Evolutionary conservation across 768 basidiomycete genomes (phyloP).

Genomic region (Coprinellus aureogranulatus): DNA sequence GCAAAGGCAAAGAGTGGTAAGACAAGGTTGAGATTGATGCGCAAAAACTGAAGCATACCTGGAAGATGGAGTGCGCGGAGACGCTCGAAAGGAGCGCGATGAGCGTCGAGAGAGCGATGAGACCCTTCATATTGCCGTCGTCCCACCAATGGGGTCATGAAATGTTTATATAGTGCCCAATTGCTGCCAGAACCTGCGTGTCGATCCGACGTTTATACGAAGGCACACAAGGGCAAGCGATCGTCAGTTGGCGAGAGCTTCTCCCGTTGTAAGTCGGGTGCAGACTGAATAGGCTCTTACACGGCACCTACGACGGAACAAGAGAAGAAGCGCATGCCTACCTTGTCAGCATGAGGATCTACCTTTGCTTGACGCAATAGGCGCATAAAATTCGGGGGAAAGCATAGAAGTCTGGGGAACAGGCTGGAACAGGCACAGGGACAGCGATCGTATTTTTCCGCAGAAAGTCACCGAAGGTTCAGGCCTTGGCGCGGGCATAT

Average conservation of each 20-base stretch:
- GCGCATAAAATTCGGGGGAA: not conserved
- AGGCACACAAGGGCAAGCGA: not conserved
- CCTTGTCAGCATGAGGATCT: not conserved
- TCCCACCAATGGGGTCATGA: too few relatives aligned
- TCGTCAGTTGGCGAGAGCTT: not conserved
- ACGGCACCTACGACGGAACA: not conserved
- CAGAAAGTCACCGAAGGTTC: too few relatives aligned
- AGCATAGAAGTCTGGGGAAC: too few relatives aligned
- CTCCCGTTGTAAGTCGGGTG: too few relatives aligned
- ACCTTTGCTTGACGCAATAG: too few relatives aligned
- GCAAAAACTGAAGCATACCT: slow-evolving; percentile 22
- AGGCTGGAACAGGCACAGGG: not conserved
- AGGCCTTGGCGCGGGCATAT: too few relatives aligned
- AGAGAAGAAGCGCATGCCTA: not conserved
- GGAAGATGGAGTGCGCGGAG: slow-evolving; percentile 53
- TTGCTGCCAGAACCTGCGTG: not conserved
- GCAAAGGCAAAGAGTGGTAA: not conserved
- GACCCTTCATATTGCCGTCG: slow-evolving; percentile 27
- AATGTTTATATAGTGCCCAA: not conserved
- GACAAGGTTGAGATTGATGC: not conserved
- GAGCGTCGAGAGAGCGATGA: slow-evolving; percentile 22
- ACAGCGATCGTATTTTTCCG: not conserved
- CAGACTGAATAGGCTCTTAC: too few relatives aligned
- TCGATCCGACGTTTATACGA: slow-evolving; percentile 2
- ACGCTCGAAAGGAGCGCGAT: slow-evolving; percentile 30